Percentiles rank a stretch among this genome's conserved stretches.
Conservation (phyloP, 306 rosid species). For the Cicer chorassanicum region DNA sequence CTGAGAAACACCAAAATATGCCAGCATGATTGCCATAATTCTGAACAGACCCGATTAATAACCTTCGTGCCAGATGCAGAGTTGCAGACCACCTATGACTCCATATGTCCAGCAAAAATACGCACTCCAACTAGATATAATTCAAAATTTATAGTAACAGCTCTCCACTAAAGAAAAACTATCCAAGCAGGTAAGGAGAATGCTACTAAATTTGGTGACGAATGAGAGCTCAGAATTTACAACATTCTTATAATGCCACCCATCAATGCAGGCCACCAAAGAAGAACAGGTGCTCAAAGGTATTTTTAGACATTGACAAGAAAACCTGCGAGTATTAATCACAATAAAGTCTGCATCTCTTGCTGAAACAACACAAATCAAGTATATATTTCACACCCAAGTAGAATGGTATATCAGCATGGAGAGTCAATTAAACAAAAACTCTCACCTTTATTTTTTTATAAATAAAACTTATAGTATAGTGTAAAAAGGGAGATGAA, state of each 20-base stretch:
- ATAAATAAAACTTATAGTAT: not conserved
- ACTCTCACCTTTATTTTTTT: not conserved
- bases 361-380: slow-evolving; percentile 34
- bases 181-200: slow-evolving; percentile 58
- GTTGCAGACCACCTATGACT: slow-evolving; percentile 51
- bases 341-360: slow-evolving; percentile 21
- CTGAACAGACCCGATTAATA: slow-evolving; percentile 50
- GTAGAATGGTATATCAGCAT: not conserved
- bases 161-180: slow-evolving; percentile 52
- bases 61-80: slow-evolving; percentile 54
- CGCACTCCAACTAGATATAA: slow-evolving; percentile 54
- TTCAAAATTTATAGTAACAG: slow-evolving; percentile 61
- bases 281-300: slow-evolving; percentile 59
- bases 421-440: not conserved
- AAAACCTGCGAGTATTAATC: slow-evolving; percentile 58
- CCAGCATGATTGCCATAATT: slow-evolving; percentile 46
- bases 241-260: slow-evolving; percentile 47
- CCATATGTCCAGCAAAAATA: slow-evolving; percentile 51
- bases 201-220: slow-evolving; percentile 51
- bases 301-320: slow-evolving; percentile 50
- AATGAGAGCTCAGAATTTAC: slow-evolving; percentile 57
- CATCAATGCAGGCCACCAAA: slow-evolving; percentile 56
- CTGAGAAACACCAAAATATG: slow-evolving; percentile 45
- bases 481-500: slow-evolving; percentile 2
- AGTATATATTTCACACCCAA: slow-evolving; percentile 32